phyloP scores from a whole-genome alignment of 2,329 filamentous ascomycete genomes.

The Pleochaeta shiraiana region DNA sequence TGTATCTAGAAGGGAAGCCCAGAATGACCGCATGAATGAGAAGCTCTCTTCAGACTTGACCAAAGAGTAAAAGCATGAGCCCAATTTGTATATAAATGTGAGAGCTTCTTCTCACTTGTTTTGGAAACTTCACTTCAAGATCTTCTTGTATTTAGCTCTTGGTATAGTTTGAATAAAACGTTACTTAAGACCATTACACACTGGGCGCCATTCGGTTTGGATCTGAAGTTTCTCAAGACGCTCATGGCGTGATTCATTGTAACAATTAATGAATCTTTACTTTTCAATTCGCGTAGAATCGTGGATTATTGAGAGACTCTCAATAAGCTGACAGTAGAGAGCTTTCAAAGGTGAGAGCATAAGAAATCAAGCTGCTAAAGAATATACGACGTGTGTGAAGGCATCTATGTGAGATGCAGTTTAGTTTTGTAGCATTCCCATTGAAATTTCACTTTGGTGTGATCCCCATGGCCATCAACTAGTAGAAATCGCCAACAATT shows the following conservation, averaged over 20 bases:
- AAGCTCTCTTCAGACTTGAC: too few species aligned
- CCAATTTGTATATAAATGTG: too few species aligned
- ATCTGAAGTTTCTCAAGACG: background rate
- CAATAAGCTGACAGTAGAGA: conserved; percentile 1
- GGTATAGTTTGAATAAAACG: too few species aligned
- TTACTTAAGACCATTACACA: too few species aligned
- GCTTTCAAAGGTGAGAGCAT: conserved; percentile 1
- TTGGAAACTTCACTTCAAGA: too few species aligned
- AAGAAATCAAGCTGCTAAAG: background rate
- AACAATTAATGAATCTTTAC: background rate
- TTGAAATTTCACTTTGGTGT: background rate
- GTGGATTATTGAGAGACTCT: background rate
- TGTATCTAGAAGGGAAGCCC: too few species aligned
- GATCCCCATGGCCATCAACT: background rate
- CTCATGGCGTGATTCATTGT: background rate
- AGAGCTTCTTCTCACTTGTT: too few species aligned
- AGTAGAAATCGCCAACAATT: background rate
- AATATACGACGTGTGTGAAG: background rate
- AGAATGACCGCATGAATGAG: too few species aligned
- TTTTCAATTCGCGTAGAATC: background rate
- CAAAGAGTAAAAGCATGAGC: too few species aligned
- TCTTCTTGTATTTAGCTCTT: too few species aligned
- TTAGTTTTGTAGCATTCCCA: background rate
- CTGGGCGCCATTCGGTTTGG: background rate
- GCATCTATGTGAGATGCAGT: background rate